Evolutionary conservation across 306 rosid species (phyloP), one percentile per base, ranked within the genome.

Genomic region (Myrica gale): DNA sequence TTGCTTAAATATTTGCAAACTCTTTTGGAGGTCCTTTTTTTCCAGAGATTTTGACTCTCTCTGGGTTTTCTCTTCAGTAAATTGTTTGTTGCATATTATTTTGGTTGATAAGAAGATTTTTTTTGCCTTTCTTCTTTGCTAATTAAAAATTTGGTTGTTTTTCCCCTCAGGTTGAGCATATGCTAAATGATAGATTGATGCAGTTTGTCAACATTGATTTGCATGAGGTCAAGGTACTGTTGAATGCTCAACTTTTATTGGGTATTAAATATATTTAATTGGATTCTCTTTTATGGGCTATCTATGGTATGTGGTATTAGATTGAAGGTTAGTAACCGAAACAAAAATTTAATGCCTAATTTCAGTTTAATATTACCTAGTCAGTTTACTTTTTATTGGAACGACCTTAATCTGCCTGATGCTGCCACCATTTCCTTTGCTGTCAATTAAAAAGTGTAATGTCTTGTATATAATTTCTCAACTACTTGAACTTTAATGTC

Each of bases 141-240:
- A 23, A 23, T 23, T 23, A 23, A 42, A 76, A 57, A 17, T 65
- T 65, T 41, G 72, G 48, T 76, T 82, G 68, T 67, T 47, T 47
- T 47, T 47, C 51, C 51, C 48, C 74, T 78, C 92, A 96, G 99
- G 97, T 96, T 84, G 99, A 96, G 84, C 98, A 89, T 80, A 92
- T 96, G 91, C 88, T 96, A 78, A 96, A 96, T 76, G 99, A 96
- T 89, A 92, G 99, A 88, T 87, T 96, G 82, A 88, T 90, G 73
- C 99, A 92, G 71, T 96, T 96, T 85, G 99, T 89, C 80, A 96
- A 90, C 78, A 76, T 90, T n/a, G 99, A 96, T 86, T 79, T 96
- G 88, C 93, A 77, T 67, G 99, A 96, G 80, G 99, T 96, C 90
- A 96, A 96, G 99, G 99, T 96, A 91, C 66, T 67, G 56, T 73